phyloP scores from a whole-genome alignment of 225 moss, liverwort and hornwort genomes.

The Antitrichia curtipendula region DNA sequence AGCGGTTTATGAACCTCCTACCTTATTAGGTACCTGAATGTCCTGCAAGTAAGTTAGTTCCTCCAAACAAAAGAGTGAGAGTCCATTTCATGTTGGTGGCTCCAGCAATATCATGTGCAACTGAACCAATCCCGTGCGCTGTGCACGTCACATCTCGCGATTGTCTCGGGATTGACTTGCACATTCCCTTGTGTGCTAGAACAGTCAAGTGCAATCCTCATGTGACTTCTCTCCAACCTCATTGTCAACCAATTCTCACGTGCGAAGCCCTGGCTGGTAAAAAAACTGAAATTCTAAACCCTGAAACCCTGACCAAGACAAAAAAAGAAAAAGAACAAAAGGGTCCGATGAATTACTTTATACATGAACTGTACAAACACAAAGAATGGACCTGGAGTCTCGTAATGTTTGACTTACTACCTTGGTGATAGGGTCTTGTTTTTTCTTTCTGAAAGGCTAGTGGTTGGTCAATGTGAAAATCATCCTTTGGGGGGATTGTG shows the following conservation, averaged over 20 bases:
- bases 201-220: neutral
- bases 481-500: fast-evolving
- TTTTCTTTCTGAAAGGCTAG: too few species aligned
- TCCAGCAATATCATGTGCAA: neutral
- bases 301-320: too few species aligned
- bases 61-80: neutral
- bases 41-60: neutral
- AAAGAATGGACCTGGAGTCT: neutral
- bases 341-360: neutral
- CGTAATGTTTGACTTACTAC: neutral
- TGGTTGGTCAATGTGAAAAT: too few species aligned
- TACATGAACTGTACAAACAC: neutral
- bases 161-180: neutral
- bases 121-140: neutral
- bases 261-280: neutral
- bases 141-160: neutral
- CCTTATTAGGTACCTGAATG: neutral
- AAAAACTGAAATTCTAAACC: too few species aligned
- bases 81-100: neutral
- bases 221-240: neutral
- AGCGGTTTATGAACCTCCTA: too few species aligned
- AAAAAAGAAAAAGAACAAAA: neutral
- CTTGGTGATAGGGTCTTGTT: neutral
- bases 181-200: neutral
- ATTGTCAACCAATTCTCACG: neutral